phyloP scores from a whole-genome alignment of 2,329 filamentous ascomycete species.

The Ophiostoma sp. region DNA sequence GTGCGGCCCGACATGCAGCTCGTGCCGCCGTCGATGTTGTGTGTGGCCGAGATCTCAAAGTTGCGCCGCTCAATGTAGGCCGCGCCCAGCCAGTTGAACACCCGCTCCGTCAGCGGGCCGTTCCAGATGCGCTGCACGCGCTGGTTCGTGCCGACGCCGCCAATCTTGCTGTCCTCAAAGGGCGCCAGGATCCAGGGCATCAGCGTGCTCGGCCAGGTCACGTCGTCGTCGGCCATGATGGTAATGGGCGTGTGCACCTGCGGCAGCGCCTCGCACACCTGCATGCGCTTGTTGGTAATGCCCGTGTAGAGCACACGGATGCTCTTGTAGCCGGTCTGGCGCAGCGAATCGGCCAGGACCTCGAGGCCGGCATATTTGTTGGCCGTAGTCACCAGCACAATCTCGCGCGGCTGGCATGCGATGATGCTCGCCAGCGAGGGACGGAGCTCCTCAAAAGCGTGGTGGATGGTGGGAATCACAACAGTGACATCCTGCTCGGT shows the following conservation, averaged over 20 bases:
- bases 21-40: slow-evolving; percentile 90
- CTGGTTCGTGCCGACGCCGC: slow-evolving; percentile 90
- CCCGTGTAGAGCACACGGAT: slow-evolving; percentile 70
- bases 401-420: slow-evolving; percentile 60
- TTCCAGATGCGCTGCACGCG: slow-evolving; percentile 66
- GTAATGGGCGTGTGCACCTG: slow-evolving; percentile 78
- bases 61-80: slow-evolving; percentile 91
- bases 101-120: slow-evolving; percentile 53
- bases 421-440: slow-evolving; percentile 75
- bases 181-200: slow-evolving; percentile 89
- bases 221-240: slow-evolving; percentile 92
- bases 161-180: slow-evolving; percentile 77
- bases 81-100: slow-evolving; percentile 86
- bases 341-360: slow-evolving; percentile 58
- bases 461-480: slow-evolving; percentile 88
- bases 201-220: slow-evolving; percentile 81
- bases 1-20: slow-evolving; percentile 94
- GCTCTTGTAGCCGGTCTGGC: slow-evolving; percentile 42
- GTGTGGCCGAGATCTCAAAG: slow-evolving; percentile 94
- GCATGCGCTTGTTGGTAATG: slow-evolving; percentile 91
- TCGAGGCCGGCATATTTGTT: slow-evolving; percentile 67
- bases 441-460: slow-evolving; percentile 75
- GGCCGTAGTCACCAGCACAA: slow-evolving; percentile 83
- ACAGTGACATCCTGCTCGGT: slow-evolving; percentile 83
- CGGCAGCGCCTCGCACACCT: slow-evolving; percentile 87